Evolutionary conservation across 768 basidiomycete genomes (phyloP).

Genomic region (Rickenella mellea): DNA sequence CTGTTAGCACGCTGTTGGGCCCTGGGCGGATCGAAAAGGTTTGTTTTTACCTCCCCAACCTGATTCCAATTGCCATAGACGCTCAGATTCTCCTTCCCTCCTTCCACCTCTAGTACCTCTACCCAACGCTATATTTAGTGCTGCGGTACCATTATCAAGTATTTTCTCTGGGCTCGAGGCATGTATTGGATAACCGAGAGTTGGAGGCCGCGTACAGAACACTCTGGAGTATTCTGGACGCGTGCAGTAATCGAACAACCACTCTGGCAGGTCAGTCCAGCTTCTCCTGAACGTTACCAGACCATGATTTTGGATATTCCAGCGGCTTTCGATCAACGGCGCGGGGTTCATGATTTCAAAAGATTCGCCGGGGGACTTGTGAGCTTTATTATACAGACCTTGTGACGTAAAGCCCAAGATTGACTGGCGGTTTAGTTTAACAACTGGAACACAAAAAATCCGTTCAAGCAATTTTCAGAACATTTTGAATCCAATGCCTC

Average conservation of each 20-base stretch:
- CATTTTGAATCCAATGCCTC: no score
- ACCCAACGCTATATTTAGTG: slow-evolving; percentile 8
- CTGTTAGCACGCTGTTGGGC: slow-evolving; percentile 17
- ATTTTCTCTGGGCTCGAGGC: slow-evolving; percentile 5
- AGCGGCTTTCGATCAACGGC: no score
- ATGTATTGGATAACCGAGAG: slow-evolving; percentile 3
- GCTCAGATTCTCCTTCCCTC: slow-evolving; percentile 9
- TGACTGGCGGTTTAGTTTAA: no score
- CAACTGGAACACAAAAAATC: no score
- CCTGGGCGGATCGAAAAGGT: slow-evolving; percentile 20
- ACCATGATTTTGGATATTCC: no score
- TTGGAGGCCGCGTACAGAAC: slow-evolving; percentile 1
- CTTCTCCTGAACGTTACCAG: no score
- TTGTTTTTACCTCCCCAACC: neutral
- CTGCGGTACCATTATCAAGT: slow-evolving; percentile 12
- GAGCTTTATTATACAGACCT: no score
- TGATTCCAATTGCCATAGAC: neutral
- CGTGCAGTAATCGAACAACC: slow-evolving; percentile 2
- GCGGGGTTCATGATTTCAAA: no score
- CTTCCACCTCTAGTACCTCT: no score
- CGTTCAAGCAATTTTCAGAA: no score
- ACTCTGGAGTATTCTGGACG: slow-evolving; percentile 6
- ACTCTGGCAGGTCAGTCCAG: neutral
- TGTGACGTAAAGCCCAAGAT: no score
- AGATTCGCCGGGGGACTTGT: no score